Evolutionary conservation across 73 alveolate species (phyloP).

Genomic region (Symbiodinium pilosum): DNA sequence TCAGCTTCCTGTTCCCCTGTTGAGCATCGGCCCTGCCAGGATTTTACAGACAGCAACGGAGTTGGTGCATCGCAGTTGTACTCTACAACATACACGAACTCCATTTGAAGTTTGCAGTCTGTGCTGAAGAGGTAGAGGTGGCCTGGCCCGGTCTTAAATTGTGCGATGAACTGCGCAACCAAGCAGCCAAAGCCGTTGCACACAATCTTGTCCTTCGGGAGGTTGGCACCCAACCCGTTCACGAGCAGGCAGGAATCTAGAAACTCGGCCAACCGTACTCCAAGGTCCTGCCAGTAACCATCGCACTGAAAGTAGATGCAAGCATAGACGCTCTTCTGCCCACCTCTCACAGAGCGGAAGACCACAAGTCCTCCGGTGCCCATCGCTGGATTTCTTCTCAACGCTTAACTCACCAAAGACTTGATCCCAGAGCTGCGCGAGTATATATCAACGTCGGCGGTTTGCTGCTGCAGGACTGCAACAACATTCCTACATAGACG

Average conservation of each 20-base stretch:
- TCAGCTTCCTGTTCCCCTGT: not conserved
- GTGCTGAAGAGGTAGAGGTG: not conserved
- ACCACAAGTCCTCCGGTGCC: slow-evolving; percentile 75
- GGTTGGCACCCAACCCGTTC: slow-evolving; percentile 3
- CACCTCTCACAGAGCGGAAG: not conserved
- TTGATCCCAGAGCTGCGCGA: not conserved
- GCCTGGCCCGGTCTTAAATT: slow-evolving; percentile 31
- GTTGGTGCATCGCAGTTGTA: not conserved
- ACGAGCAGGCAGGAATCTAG: not conserved
- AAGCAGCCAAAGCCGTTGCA: slow-evolving; percentile 56
- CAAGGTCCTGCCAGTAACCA: slow-evolving; percentile 3
- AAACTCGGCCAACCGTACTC: slow-evolving; percentile 6
- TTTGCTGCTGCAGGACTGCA: not conserved
- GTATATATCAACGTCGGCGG: not conserved
- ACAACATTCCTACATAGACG: not conserved
- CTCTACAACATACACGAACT: slow-evolving; percentile 44
- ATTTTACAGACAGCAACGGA: not conserved
- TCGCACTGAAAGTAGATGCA: slow-evolving; percentile 15
- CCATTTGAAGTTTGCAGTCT: not conserved
- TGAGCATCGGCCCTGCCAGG: not conserved
- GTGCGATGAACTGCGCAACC: slow-evolving; percentile 49
- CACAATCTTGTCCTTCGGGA: not conserved
- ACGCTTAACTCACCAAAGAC: not conserved
- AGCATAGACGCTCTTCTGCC: slow-evolving; percentile 2
- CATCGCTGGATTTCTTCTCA: not conserved